phyloP scores from a whole-genome alignment of 805 yeast genomes.

The Metschnikowia proteae region DNA sequence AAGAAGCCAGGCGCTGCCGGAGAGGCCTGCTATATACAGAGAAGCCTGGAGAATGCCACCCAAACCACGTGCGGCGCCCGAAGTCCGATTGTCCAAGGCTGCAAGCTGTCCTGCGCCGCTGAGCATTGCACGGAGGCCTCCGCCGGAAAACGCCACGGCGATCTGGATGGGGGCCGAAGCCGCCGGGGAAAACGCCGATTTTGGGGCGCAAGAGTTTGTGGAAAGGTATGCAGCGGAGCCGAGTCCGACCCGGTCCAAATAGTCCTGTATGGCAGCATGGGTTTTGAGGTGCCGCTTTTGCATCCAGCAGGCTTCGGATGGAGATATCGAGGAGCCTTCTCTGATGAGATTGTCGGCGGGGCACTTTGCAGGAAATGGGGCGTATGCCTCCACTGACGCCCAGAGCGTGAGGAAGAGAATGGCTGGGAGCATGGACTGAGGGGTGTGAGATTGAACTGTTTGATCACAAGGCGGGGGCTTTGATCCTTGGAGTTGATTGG shows the following conservation, averaged over 20 bases:
- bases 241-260: constrained; percentile 12
- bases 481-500: no score
- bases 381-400: constrained; percentile 31
- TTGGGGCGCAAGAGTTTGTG: neutral
- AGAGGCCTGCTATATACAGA: constrained; percentile 69
- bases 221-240: neutral
- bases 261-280: constrained; percentile 11
- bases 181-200: no score
- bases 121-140: constrained; percentile 37
- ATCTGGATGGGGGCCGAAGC: constrained; percentile 17
- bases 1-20: constrained; percentile 84
- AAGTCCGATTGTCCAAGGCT: constrained; percentile 17
- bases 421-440: no score
- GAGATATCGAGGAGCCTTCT: constrained; percentile 45
- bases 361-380: constrained; percentile 58
- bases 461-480: no score
- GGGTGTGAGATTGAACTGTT: no score
- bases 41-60: constrained; percentile 74
- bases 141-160: constrained; percentile 34
- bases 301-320: constrained; percentile 52
- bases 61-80: constrained; percentile 38
- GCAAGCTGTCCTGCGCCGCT: constrained; percentile 20
- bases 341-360: constrained; percentile 41
- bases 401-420: neutral
- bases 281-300: constrained; percentile 20